These are phyloP conservation scores for Knufia petricola DNA, from an alignment of 2,329 filamentous ascomycete genomes.

Conservation along the genomic window DNA sequence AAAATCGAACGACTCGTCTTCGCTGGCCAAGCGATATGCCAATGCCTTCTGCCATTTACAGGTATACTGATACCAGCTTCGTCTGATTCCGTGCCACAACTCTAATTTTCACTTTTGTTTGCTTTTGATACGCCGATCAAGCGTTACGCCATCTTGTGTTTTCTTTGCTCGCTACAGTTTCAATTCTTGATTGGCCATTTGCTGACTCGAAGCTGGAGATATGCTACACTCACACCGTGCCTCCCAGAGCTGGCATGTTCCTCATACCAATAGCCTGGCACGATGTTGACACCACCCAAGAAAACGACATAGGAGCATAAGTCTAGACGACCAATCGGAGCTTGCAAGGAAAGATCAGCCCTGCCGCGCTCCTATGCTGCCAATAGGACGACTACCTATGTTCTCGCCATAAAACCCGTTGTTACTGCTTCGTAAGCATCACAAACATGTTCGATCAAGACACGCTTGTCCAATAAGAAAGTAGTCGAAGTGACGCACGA, in stretches of 20 bases:
- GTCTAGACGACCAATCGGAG: neutral
- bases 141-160: neutral
- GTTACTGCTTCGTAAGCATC: neutral
- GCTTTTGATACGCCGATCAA: neutral
- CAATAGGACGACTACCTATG: neutral
- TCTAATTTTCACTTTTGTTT: too few species aligned
- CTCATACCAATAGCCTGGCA: too few species aligned
- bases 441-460: too few species aligned
- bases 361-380: slow-evolving; percentile 9
- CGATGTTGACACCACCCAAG: too few species aligned
- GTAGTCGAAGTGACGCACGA: neutral
- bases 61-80: too few species aligned
- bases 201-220: neutral
- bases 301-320: too few species aligned
- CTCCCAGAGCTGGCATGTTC: too few species aligned
- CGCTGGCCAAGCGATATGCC: too few species aligned
- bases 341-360: neutral
- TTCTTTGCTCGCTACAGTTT: too few species aligned
- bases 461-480: too few species aligned
- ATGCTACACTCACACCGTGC: neutral
- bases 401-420: neutral
- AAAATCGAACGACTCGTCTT: neutral
- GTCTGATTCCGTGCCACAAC: too few species aligned
- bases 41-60: too few species aligned
- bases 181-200: neutral